Conservation (phyloP, 257 asterid genomes). For the Primulina eburnea region DNA sequence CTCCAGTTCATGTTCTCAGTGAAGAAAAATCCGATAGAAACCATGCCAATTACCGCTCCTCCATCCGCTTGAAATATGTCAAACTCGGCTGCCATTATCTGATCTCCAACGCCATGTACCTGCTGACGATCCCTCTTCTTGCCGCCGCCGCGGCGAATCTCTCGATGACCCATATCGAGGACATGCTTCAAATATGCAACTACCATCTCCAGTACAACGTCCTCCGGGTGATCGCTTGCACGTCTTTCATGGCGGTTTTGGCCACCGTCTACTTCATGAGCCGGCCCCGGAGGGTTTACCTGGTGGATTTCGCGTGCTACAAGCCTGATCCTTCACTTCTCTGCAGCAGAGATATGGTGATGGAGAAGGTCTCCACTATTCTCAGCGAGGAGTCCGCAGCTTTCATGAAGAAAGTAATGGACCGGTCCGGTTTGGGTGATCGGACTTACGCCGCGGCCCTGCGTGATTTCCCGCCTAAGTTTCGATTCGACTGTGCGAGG, state of each 20-base stretch:
- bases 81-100: slow-evolving; percentile 41
- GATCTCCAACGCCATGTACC: slow-evolving; percentile 36
- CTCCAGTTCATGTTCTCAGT: background rate
- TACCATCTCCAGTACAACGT: slow-evolving; percentile 31
- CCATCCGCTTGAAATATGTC: slow-evolving; percentile 36
- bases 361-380: slow-evolving; percentile 10
- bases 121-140: slow-evolving; percentile 29
- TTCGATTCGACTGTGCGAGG: slow-evolving; percentile 30
- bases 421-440: slow-evolving; percentile 44
- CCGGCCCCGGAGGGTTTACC: slow-evolving; percentile 39
- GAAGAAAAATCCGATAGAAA: background rate
- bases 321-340: slow-evolving; percentile 31
- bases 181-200: slow-evolving; percentile 26
- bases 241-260: slow-evolving; percentile 31
- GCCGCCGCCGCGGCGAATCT: slow-evolving; percentile 27
- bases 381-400: slow-evolving; percentile 28
- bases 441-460: slow-evolving; percentile 28
- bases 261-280: slow-evolving; percentile 32
- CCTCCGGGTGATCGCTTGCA: slow-evolving; percentile 16
- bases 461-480: slow-evolving; percentile 29
- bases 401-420: slow-evolving; percentile 35
- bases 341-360: slow-evolving; percentile 20
- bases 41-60: slow-evolving; percentile 23
- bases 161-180: slow-evolving; percentile 20
- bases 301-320: slow-evolving; percentile 43